Evolutionary conservation across 768 basidiomycete genomes (phyloP), one percentile per base, ranked within the genome.

Genomic region (Podaxis sp.): DNA sequence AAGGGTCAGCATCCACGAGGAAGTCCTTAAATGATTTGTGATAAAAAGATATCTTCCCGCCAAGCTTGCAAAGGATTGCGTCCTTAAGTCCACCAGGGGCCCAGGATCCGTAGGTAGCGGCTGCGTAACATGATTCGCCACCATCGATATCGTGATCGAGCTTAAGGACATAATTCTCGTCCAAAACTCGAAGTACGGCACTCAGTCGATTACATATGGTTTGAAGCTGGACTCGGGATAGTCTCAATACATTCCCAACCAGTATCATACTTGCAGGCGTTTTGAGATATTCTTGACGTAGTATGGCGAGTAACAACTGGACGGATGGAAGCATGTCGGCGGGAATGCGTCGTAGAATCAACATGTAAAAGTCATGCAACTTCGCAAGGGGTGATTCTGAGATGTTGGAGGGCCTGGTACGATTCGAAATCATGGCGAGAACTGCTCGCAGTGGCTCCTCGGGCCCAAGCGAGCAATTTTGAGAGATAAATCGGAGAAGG

Each of bases 401-500:
- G 46, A 17, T 10, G n/a, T 11, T 48, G 3, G 8, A 13, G 40
- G 13, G 8, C 40, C 10, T 8, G 46, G 4, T 22, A 22, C 12
- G 46, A 17, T 17, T 22, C 2, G 20, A 48, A 3, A 22, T 22
- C 4, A 22, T 48, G 20, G 46, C 46, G 10, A 17, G 20, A 10
- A 22, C 46, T 17, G 17, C 20, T 10, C 15, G 46, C 4, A 48
- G n/a, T 6, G 8, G 10, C 20, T 24, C 46, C 20, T 48, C 46
- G 20, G 46, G 46, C 13, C 40, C 46, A 22, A 48, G 15, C 22
- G 2, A 56, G 36, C 24, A 8, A 11, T 8, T 33, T 54, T 37
- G 17, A 65, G 54, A 68, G 13, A 72, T 64, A 48, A 71, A 73
- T 53, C 68, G 68, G 51, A 70, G 54, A 3, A 71, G 69, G 0